phyloP scores from a whole-genome alignment of 2,329 filamentous ascomycete genomes.

The Aspergillus spinulosporus region DNA sequence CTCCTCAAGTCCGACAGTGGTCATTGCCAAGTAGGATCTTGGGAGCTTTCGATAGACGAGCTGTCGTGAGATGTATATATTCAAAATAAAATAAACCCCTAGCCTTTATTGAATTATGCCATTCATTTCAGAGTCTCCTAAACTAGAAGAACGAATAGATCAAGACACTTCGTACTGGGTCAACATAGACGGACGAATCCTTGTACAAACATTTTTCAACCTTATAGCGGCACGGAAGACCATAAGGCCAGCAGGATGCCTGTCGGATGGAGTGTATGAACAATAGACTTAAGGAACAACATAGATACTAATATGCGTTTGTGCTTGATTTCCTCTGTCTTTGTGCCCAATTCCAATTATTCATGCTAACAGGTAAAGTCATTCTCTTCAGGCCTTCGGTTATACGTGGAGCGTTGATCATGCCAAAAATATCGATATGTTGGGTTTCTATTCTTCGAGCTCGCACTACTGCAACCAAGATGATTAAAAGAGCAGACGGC shows the following conservation, averaged over 20 bases:
- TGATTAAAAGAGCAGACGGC: not conserved
- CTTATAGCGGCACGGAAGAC: too few relatives aligned
- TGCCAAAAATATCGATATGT: not conserved
- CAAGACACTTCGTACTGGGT: not conserved
- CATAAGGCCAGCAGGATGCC: too few relatives aligned
- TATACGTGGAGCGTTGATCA: too few relatives aligned
- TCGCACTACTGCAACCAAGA: not conserved
- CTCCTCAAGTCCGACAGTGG: constrained; percentile 5
- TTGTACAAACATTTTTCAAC: too few relatives aligned
- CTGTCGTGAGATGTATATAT: constrained; percentile 1
- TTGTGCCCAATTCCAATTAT: too few relatives aligned
- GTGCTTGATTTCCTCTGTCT: too few relatives aligned
- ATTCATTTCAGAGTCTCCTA: not conserved
- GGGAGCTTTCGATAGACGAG: not conserved
- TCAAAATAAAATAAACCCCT: not conserved
- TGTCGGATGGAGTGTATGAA: too few relatives aligned
- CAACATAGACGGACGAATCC: not conserved
- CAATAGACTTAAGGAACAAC: too few relatives aligned
- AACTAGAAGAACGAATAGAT: not conserved
- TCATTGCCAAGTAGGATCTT: not conserved
- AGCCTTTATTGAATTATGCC: not conserved
- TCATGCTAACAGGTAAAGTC: too few relatives aligned
- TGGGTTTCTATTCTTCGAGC: not conserved
- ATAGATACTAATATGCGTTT: too few relatives aligned
- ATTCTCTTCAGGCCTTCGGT: too few relatives aligned